These are phyloP conservation scores for Fusarium sp. DNA, from an alignment of 2,329 filamentous ascomycete species.

Conservation along the genomic window DNA sequence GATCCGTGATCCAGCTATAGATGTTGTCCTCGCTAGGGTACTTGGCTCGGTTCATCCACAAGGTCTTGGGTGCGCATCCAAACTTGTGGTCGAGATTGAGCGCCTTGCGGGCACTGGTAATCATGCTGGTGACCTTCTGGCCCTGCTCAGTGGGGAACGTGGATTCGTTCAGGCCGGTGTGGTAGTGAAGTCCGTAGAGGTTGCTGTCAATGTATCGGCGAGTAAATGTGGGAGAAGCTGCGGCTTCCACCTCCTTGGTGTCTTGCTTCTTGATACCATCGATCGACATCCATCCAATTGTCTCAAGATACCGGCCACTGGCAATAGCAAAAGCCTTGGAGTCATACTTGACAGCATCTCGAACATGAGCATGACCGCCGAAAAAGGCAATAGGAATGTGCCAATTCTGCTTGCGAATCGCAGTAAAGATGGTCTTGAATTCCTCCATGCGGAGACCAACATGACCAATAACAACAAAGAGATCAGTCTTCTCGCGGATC, in stretches of 20 bases:
- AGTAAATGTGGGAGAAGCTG: constrained; percentile 68
- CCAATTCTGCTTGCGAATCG: constrained; percentile 80
- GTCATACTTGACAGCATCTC: constrained; percentile 85
- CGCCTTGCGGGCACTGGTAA: constrained; percentile 73
- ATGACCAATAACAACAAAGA: constrained; percentile 89
- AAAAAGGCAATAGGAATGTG: constrained; percentile 91
- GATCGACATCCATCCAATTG: constrained; percentile 92
- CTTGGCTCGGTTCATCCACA: constrained; percentile 83
- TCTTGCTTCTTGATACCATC: constrained; percentile 63
- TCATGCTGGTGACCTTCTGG: constrained; percentile 75
- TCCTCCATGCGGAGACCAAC: constrained; percentile 84
- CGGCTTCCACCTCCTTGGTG: constrained; percentile 40
- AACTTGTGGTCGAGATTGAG: constrained; percentile 78
- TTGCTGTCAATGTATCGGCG: constrained; percentile 96
- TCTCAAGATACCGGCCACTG: constrained; percentile 93
- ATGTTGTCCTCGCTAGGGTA: constrained; percentile 81
- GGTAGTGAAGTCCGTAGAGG: constrained; percentile 82
- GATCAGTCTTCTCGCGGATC: constrained; percentile 84
- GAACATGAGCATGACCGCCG: constrained; percentile 89
- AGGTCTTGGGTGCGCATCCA: constrained; percentile 84
- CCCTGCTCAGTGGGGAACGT: constrained; percentile 83
- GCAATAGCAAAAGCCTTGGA: constrained; percentile 81
- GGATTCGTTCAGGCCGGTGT: constrained; percentile 76
- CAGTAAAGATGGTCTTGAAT: constrained; percentile 79
- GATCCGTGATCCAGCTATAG: constrained; percentile 80